These are phyloP conservation scores for Sugiyamaella neomexicana DNA, from an alignment of 1,139 yeast species.

Conservation along the genomic window DNA sequence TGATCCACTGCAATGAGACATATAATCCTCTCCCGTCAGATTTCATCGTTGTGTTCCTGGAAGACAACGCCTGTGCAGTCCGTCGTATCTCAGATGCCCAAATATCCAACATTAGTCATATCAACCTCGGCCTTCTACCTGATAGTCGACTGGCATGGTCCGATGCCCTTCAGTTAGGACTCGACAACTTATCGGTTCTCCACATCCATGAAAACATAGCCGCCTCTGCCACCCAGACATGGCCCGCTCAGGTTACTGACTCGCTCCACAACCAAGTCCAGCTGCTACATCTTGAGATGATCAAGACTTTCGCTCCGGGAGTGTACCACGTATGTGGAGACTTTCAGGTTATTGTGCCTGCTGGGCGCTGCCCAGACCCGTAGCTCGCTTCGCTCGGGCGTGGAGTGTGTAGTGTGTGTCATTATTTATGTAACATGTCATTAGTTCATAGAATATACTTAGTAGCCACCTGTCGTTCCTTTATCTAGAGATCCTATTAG, in stretches of 20 bases:
- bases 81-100: conserved; percentile 41
- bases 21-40: conserved; percentile 34
- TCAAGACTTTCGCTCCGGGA: conserved; percentile 86
- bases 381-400: conserved; percentile 13
- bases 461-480: neutral
- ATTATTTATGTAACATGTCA: conserved; percentile 3
- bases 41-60: conserved; percentile 54
- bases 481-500: conserved; percentile 6
- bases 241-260: conserved; percentile 30
- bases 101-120: conserved; percentile 51
- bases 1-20: conserved; percentile 41
- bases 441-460: neutral
- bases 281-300: conserved; percentile 51
- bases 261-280: conserved; percentile 8
- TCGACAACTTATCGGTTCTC: conserved; percentile 37
- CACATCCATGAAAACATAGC: conserved; percentile 82
- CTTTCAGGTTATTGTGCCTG: conserved; percentile 26
- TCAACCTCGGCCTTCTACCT: conserved; percentile 78
- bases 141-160: conserved; percentile 64
- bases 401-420: conserved; percentile 2
- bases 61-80: conserved; percentile 56
- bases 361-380: conserved; percentile 16
- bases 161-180: conserved; percentile 40
- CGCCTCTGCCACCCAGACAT: conserved; percentile 44
- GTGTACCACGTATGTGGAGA: conserved; percentile 78